Evolutionary conservation across 805 yeast species (phyloP), one percentile per base, ranked within the genome.

Genomic region (Lipomyces orientalis): DNA sequence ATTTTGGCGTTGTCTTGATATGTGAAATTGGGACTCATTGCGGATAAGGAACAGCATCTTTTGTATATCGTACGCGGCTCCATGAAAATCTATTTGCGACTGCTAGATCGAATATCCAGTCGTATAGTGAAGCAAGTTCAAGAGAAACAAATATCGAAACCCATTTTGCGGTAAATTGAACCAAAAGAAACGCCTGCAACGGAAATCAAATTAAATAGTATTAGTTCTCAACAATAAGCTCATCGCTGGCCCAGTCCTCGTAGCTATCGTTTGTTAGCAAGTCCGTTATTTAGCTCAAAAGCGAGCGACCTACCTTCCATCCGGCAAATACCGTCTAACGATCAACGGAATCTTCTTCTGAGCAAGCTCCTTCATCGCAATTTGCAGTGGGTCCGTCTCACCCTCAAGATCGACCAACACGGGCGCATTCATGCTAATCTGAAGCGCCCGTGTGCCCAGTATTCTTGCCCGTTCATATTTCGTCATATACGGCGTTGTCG

Each of bases 161-260:
- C 49, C 34, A 35, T 10, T 64, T 61, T 34, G 16, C 19, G 19
- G 19, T 37, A 22, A 16, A 33, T 29, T 39, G 56, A 33, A 29
- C 54, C 22, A 55, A 37, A 19, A 22, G 37, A 29, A 52, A 51
- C 54, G 46, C 63, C 54, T 4, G 19, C 4, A 16, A 43, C 22
- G 16, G 49, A 37, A 29, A 33, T 62, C 25, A 39, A 31, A 46
- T 22, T 12, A 22, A 25, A 8, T 16, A n/a, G 14, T 19, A 9
- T 76, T 81, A 87, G 75, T 84, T 87, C 79, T 95, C 98, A 65
- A 93, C 91, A 77, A 95, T 93, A 76, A 95, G 85, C 81, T 95
- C 99, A 79, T 95, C 98, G 76, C 97, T 95, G 62, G 97, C 97
- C 99, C 99, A 95, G 78, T 95, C 99, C 81, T 95, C 99, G 76